Base-by-base conservation (phyloP, 805 yeast species). In the Candida pini region DNA sequence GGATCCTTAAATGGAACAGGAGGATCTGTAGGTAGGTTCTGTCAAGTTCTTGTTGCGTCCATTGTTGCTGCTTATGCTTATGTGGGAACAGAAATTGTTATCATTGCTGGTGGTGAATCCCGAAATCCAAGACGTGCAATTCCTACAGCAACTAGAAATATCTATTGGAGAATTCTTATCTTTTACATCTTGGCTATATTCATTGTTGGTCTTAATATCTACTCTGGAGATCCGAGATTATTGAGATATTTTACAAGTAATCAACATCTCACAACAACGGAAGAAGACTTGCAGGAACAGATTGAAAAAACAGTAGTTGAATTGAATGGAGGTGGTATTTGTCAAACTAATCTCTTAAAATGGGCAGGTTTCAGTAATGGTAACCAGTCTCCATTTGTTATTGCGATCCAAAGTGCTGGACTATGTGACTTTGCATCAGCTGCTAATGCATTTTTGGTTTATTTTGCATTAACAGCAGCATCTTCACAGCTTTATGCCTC, bases 91-190 rank as follows among this genome's bases (percentile, higher is more conserved):
- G 95, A 85, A 46, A 77, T 81, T 54, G 89, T 86, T 9, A 77
- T 84, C 43, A 75, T 84, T 35, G 90, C 92, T 3, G 87, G 90
- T 6, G 84, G 89, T 55, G 95, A 85, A 55, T 83, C 89, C n/a
- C 66, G 79, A 40, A 79, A 82, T 44, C 95, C 95, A 5, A 65
- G 92, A 44, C 75, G 69, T 41, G 78, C 90, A 0, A 64, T 85
- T 13, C 94, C 94, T 1, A 69, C 78, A 9, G 90, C 92, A 1
- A 82, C 89, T 3, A 77, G 69, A 45, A 67, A 81, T 46, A 85
- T 83, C 3, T 82, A 83, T 52, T 80, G 83, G 69, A 64, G 89
- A 48, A 73, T 85, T 24, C 48, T 80, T 5, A 34, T 81, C 1
- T 71, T 83, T 43, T 85, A 84, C 55, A 56, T 83, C 30, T 53